Evolutionary conservation across 2,329 filamentous ascomycete species (phyloP), one percentile per base, ranked within the genome.

Genomic region (Alternaria sp.): DNA sequence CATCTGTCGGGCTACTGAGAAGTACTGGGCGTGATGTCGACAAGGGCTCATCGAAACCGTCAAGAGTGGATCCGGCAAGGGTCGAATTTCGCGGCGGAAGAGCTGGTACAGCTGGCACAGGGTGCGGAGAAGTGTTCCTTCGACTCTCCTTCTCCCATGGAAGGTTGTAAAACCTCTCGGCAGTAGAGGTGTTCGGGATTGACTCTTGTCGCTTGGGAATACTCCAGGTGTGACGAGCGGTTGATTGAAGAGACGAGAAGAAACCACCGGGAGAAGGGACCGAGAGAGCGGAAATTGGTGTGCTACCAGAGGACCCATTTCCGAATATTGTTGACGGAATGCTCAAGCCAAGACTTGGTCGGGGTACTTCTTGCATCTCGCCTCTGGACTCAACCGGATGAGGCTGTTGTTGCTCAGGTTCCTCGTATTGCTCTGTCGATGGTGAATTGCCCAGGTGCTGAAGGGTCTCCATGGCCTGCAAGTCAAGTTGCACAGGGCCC

Each of bases 251-350:
- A 0, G 91, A 93, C 2, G 92, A 92, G 79, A 97, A 97, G 83
- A 97, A 97, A 1, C 91, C 93, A 26, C 92, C 91, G 0, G 94
- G 94, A 0, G 94, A 97, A 6, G 94, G 94, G 34, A 98, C 93
- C 26, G 94, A 94, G 20, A 97, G 85, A 60, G 87, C 89, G 20
- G 91, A 94, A 63, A 97, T 85, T 39, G 89, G 91, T 57, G 89
- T 89, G 52, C 71, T 76, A 24, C 69, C 73, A 43, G 69, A 68
- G n/a, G 72, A 83, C 22, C 75, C 79, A 34, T 76, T 80, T 36
- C 68, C 68, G 24, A 63, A 53, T 5, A 62, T 24, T 4, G 64
- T 51, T 1, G 66, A 62, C 7, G 74, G 73, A 32, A 77, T 76
- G 16, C 52, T 65, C 20, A 78, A 48, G 8, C 67, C 70, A 48